These are phyloP conservation scores for Candida sanyaensis DNA, from an alignment of 1,139 yeast genomes.

Conservation along the genomic window DNA sequence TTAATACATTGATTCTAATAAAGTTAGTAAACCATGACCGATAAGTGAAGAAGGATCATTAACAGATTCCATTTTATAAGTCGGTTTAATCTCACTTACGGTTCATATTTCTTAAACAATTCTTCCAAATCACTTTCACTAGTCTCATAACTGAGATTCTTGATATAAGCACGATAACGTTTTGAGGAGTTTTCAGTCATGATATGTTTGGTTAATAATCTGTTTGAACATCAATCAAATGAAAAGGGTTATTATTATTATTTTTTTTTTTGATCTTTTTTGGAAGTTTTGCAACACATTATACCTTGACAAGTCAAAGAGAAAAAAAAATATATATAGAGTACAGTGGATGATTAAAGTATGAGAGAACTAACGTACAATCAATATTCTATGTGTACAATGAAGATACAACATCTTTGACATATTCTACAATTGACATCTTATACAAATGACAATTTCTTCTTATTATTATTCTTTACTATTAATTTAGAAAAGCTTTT, in stretches of 20 bases:
- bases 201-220: background rate
- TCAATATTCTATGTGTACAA: too few relatives aligned
- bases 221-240: background rate
- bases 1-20: constrained; percentile 41
- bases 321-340: background rate
- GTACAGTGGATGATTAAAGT: too few relatives aligned
- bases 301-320: background rate
- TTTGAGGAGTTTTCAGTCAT: constrained; percentile 6
- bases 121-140: constrained; percentile 72
- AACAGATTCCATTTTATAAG: too few relatives aligned
- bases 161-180: constrained; percentile 63
- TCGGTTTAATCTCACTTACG: constrained; percentile 12
- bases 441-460: too few relatives aligned
- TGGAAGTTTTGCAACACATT: background rate
- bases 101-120: constrained; percentile 64
- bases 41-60: background rate
- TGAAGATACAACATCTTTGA: too few relatives aligned
- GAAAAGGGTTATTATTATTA: background rate
- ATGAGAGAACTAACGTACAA: too few relatives aligned
- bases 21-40: constrained; percentile 14
- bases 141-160: constrained; percentile 77
- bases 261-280: background rate
- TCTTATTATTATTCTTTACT: background rate
- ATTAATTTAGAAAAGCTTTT: constrained; percentile 7
- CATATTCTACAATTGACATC: too few relatives aligned